Evolutionary conservation across 495 filamentous ascomycete genomes (phyloP), one percentile per base, ranked within the genome.

Genomic region (Penicillium cosmopolitanum): DNA sequence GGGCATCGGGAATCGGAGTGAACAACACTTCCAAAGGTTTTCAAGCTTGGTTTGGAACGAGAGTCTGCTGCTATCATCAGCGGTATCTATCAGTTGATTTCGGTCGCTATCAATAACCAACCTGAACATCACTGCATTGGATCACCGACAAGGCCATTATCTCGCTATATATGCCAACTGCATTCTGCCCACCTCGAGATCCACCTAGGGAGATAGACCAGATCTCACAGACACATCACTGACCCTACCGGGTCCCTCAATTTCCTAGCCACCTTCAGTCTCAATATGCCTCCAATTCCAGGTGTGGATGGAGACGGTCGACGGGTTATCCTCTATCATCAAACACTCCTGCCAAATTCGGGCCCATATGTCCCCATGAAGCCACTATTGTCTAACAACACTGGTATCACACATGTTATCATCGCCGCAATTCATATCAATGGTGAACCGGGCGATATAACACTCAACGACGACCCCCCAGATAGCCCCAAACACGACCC

Each of bases 381-480:
- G 2, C 89, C 89, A 0, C 83, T 96, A 38, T 63, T 92, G 58
- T 80, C 77, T 25, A 69, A 84, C 58, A 69, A 76, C 46, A 80
- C 82, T 2, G 74, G 85, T n/a, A 73, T 88, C 52, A 92, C 90
- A 0, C 91, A 95, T 66, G 63, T 93, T 35, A 91, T 92, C 56
- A 66, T 96, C 46, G 91, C 90, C 8, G 90, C 91, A 3, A 85
- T 96, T 53, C 91, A 95, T 68, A 75, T 95, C 68, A 93, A 94
- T 66, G 81, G 82, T 50, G 67, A 79, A 0, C 73, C 84, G 28
- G 75, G 74, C 13, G 69, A 81, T 51, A 80, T 93, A 60, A 89
- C 86, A 1, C 84, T 93, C 46, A 96, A 96, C 66, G 85, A 96
- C 76, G 86, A 92, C 63, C 79, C 79, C 3, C 87, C 85, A 1